Evolutionary conservation across 139 green algal genomes (phyloP).

Genomic region (Tetradesmus lagerheimii): DNA sequence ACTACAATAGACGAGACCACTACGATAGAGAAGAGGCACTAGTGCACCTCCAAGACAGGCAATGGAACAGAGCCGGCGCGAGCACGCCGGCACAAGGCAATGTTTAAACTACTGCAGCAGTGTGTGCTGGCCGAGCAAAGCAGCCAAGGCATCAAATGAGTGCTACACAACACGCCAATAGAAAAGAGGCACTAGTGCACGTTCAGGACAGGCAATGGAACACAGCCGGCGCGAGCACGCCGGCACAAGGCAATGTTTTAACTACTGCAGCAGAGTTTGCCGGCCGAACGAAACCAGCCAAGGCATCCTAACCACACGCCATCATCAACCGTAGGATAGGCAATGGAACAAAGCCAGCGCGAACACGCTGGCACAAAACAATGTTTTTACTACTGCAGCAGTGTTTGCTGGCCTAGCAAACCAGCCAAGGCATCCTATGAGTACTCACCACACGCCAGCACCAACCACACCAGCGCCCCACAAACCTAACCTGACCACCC

Average conservation of each 20-base stretch:
- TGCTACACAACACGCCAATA: neutral
- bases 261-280: too few relatives aligned
- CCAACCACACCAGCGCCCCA: neutral
- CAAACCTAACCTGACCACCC: neutral
- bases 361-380: neutral
- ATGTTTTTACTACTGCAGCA: neutral
- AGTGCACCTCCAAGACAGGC: neutral
- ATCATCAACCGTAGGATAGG: too few relatives aligned
- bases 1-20: neutral
- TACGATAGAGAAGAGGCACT: neutral
- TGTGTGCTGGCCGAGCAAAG: neutral
- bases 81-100: neutral
- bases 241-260: too few relatives aligned
- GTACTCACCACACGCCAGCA: neutral
- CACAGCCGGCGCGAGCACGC: too few relatives aligned
- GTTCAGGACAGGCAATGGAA: neutral
- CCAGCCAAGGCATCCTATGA: neutral
- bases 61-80: neutral
- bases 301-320: too few relatives aligned
- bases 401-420: neutral
- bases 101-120: neutral
- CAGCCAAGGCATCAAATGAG: neutral
- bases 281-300: too few relatives aligned
- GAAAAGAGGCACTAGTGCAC: neutral
- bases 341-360: neutral